Evolutionary conservation across 768 basidiomycete species (phyloP), one percentile per base, ranked within the genome.

Genomic region (Kwoniella dejecticola): DNA sequence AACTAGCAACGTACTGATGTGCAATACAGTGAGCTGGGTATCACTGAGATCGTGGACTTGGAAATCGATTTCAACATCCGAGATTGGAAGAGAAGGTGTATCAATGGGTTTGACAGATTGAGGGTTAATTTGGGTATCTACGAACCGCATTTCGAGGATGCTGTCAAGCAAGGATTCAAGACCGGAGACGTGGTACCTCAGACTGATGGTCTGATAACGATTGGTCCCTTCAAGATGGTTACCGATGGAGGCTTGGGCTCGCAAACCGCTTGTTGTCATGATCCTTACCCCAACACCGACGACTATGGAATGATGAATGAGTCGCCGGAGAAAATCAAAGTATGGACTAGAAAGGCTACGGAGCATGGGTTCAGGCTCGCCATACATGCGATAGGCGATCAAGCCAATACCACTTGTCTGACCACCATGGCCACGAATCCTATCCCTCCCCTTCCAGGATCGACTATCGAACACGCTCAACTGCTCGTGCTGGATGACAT

Each of bases 351-450:
- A n/a, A 52, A 47, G 11, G 73, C 60, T 5, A 62, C 55, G 0
- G 19, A 29, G 0, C 33, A 66, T 12, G 52, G 52, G 17, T 47
- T 72, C 15, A 50, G 52, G 21, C 63, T 75, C 7, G 73, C 73
- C 5, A 65, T 75, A 12, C 73, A 72, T 52, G 71, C 71, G 1
- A 66, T 75, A 31, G 73, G 73, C 6, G 71, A 75, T 59, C 57
- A 60, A 15, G 70, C 73, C 2, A 70, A 66, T 53, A 33, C 55
- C 12, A 58, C 66, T 52, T 52, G 54, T 4, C 64, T 75, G 48
- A 52, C 33, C 17, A 50, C 31, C 0, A 33, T 60, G 23, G 26
- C 21, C 11, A 12, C 21, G 2, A 48, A 48, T 15, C 23, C 23
- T 26, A 48, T 26, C 7, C 21, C 21, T 13, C 46, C 46, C 2